Conservation (phyloP, 352 stramenopile species). For the Globisporangium viniferum region DNA sequence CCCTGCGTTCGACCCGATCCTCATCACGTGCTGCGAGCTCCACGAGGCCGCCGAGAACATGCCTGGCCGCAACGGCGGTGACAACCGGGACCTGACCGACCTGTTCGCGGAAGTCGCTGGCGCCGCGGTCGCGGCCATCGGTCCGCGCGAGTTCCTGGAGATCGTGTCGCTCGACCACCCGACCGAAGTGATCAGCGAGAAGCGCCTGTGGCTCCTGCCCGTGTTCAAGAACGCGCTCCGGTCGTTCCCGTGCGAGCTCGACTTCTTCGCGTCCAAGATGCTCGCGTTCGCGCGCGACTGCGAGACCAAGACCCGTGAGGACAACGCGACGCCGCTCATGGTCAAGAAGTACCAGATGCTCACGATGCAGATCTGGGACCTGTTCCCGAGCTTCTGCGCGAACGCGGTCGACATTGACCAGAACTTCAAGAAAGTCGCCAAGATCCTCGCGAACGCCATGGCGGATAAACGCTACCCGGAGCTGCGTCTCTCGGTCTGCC, state of each 20-base stretch:
- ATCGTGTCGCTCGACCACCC: constrained; percentile 73
- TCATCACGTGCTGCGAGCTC: constrained; percentile 74
- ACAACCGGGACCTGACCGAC: constrained; percentile 39
- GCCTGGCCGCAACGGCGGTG: constrained; percentile 34
- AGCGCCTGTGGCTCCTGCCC: constrained; percentile 77
- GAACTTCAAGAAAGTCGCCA: constrained; percentile 85
- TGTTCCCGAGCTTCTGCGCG: constrained; percentile 80
- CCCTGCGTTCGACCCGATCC: constrained; percentile 58
- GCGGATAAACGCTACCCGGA: constrained; percentile 84
- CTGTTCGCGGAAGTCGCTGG: constrained; percentile 65
- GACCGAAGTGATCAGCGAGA: constrained; percentile 68
- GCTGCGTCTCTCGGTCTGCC: constrained; percentile 79
- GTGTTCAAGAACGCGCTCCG: constrained; percentile 73
- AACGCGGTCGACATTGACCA: constrained; percentile 69
- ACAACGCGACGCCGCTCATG: constrained; percentile 60
- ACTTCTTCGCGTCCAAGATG: constrained; percentile 71
- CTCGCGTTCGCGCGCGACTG: constrained; percentile 71
- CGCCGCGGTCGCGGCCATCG: constrained; percentile 61
- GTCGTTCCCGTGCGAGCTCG: constrained; percentile 49
- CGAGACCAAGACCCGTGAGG: constrained; percentile 59
- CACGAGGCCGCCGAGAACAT: constrained; percentile 78
- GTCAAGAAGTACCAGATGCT: constrained; percentile 76
- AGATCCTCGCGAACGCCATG: constrained; percentile 85
- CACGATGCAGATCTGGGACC: constrained; percentile 76
- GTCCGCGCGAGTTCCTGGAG: constrained; percentile 62